phyloP scores from a whole-genome alignment of 768 basidiomycete species.

The Cystofilobasidium bisporidii region DNA sequence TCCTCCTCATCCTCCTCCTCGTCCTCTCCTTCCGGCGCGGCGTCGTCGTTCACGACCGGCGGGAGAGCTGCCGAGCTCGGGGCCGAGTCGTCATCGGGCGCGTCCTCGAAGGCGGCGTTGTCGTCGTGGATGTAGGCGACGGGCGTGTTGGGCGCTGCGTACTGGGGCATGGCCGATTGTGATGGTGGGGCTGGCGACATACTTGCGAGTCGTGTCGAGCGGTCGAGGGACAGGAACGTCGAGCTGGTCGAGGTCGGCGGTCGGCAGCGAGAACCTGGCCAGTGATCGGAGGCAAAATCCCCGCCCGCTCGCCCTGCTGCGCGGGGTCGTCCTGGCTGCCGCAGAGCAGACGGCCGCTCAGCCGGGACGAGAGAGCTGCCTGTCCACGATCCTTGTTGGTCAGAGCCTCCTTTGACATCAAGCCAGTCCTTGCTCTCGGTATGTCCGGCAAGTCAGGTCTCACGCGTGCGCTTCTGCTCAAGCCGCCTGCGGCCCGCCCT shows the following conservation, averaged over 20 bases:
- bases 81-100: not conserved
- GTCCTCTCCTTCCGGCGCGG: constrained; percentile 2
- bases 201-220: too few relatives aligned
- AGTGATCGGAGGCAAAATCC: too few relatives aligned
- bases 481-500: not conserved
- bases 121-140: constrained; percentile 6
- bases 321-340: too few relatives aligned
- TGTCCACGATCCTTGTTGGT: too few relatives aligned
- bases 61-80: not conserved
- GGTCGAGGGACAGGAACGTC: too few relatives aligned
- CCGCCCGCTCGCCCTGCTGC: too few relatives aligned
- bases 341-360: too few relatives aligned
- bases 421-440: too few relatives aligned
- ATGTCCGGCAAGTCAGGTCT: constrained; percentile 11
- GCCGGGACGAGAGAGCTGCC: too few relatives aligned
- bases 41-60: not conserved
- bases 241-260: not conserved
- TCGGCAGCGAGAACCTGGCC: too few relatives aligned
- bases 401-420: too few relatives aligned
- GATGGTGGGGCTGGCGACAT: too few relatives aligned
- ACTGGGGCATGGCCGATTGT: not conserved
- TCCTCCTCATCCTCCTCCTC: constrained; percentile 27
- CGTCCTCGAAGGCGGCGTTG: not conserved
- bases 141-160: not conserved
- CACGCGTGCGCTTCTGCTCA: not conserved